Percentiles rank a stretch among this genome's conserved stretches.
These are phyloP conservation scores for Plectosphaerella cucumerina DNA, from an alignment of 2,329 filamentous ascomycete genomes.

Conservation along the genomic window DNA sequence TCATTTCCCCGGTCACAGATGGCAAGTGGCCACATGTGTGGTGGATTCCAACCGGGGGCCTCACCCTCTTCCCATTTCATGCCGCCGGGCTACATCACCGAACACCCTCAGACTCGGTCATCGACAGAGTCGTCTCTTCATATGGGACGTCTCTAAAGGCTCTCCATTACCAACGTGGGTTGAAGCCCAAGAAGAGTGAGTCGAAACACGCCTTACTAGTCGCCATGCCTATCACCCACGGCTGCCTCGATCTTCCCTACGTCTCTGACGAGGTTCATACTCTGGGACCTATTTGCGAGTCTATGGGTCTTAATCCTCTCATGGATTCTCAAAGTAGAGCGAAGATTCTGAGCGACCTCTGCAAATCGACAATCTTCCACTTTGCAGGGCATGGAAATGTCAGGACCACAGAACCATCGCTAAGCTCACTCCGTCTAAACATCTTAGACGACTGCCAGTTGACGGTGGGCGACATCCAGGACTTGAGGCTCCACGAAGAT, in stretches of 20 bases:
- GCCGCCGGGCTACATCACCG: conserved; percentile 24
- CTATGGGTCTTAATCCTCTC: neutral
- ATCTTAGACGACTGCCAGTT: conserved; percentile 6
- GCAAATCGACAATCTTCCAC: conserved; percentile 29
- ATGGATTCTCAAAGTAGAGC: conserved; percentile 7
- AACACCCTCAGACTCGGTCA: conserved; percentile 15
- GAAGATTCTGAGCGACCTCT: conserved; percentile 19
- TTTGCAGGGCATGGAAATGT: conserved; percentile 33
- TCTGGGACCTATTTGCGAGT: conserved; percentile 8
- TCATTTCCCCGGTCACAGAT: too few relatives aligned
- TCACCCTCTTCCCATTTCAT: conserved; percentile 26
- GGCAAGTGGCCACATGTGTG: conserved; percentile 22
- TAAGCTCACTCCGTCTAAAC: conserved; percentile 10
- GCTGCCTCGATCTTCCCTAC: conserved; percentile 8
- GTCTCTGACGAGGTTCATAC: conserved; percentile 13
- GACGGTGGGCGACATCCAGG: conserved; percentile 10
- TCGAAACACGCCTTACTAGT: conserved; percentile 23
- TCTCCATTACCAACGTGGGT: too few relatives aligned
- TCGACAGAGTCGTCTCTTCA: conserved; percentile 32
- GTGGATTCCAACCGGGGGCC: conserved; percentile 26
- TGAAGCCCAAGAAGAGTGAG: too few relatives aligned
- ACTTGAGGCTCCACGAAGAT: conserved; percentile 8
- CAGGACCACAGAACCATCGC: conserved; percentile 3
- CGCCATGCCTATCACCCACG: conserved; percentile 17
- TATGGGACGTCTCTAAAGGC: conserved; percentile 30